Evolutionary conservation across 352 stramenopile species (phyloP).

Genomic region (Phytophthora foliorum): DNA sequence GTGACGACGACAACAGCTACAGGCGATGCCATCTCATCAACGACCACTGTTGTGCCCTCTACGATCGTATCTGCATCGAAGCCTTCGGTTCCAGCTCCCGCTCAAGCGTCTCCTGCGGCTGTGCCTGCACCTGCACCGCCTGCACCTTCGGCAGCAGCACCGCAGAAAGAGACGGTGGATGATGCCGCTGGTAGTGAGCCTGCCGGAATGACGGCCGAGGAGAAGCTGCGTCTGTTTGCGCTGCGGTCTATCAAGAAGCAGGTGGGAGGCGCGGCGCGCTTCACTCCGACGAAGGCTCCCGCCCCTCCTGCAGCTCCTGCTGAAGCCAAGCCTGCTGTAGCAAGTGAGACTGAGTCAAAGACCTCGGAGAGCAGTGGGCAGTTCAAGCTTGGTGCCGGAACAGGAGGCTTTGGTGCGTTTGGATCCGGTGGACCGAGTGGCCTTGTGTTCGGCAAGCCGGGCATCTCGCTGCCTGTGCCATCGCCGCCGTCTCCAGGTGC

Average conservation of each 20-base stretch:
- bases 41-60: slow-evolving; percentile 15
- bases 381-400: slow-evolving; percentile 46
- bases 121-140: slow-evolving; percentile 7
- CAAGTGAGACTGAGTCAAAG: slow-evolving; percentile 29
- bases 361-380: slow-evolving; percentile 30
- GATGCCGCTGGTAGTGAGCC: slow-evolving; percentile 16
- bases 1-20: slow-evolving; percentile 28
- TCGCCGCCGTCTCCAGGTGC: slow-evolving; percentile 52
- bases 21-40: slow-evolving; percentile 6
- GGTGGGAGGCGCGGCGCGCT: slow-evolving; percentile 37
- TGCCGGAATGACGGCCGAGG: slow-evolving; percentile 53
- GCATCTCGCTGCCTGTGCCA: slow-evolving; percentile 76
- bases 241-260: slow-evolving; percentile 81
- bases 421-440: slow-evolving; percentile 60
- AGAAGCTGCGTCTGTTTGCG: slow-evolving; percentile 71
- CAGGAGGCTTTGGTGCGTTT: slow-evolving; percentile 50
- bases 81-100: slow-evolving; percentile 23
- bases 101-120: slow-evolving; percentile 19
- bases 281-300: slow-evolving; percentile 38
- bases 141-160: slow-evolving; percentile 17
- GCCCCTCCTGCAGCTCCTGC: slow-evolving; percentile 14
- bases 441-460: slow-evolving; percentile 82
- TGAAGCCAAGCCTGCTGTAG: slow-evolving; percentile 31
- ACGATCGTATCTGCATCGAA: slow-evolving; percentile 20
- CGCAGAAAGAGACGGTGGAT: slow-evolving; percentile 22